These are phyloP conservation scores for Suillus cothurnatus DNA, from an alignment of 768 basidiomycete genomes.

Conservation along the genomic window DNA sequence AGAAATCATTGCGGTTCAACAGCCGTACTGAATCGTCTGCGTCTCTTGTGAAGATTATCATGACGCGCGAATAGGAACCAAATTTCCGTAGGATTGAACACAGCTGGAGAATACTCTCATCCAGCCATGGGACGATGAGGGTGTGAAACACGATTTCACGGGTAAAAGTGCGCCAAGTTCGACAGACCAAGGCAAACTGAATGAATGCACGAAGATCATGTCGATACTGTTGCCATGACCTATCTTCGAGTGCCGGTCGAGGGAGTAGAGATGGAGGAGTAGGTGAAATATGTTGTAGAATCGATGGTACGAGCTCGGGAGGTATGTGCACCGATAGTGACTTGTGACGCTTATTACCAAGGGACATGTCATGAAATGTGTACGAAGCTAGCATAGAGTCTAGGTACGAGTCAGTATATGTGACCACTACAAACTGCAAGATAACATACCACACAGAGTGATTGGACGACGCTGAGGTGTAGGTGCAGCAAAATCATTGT, in stretches of 20 bases:
- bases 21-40: neutral
- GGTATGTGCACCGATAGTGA: neutral
- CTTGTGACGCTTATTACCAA: no score
- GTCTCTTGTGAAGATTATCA: neutral
- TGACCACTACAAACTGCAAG: no score
- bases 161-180: neutral
- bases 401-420: no score
- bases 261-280: neutral
- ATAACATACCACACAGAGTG: no score
- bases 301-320: neutral
- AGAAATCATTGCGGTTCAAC: neutral
- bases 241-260: neutral
- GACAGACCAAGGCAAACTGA: neutral
- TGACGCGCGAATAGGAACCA: neutral
- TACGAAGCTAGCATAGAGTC: no score
- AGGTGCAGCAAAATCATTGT: no score
- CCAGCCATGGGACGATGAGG: constrained; percentile 29
- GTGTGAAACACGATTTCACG: constrained; percentile 25
- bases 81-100: neutral
- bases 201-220: neutral
- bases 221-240: neutral
- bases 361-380: neutral
- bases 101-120: constrained; percentile 16
- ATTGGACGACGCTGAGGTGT: no score
- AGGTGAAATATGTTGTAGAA: constrained; percentile 1